Percentiles rank a stretch among this genome's conserved stretches.
These are phyloP conservation scores for Trichoderma asperelloides DNA, from an alignment of 495 filamentous ascomycete species.

Conservation along the genomic window DNA sequence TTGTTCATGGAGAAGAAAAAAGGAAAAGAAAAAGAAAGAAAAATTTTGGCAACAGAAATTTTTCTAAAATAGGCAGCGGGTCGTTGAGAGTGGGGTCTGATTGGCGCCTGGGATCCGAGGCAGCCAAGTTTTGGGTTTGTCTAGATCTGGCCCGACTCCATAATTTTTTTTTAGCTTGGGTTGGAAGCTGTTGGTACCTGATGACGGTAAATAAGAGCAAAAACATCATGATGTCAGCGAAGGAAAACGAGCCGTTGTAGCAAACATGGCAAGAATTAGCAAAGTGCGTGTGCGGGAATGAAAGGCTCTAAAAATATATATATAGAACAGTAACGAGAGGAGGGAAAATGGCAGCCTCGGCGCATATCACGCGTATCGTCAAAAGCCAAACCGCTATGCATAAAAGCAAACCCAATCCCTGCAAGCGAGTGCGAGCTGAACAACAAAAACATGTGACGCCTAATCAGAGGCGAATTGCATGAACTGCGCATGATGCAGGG, in stretches of 20 bases:
- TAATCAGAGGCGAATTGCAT: neutral
- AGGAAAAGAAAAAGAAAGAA: constrained; percentile 19
- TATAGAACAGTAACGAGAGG: too few relatives aligned
- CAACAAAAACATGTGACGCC: neutral
- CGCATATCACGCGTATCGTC: too few relatives aligned
- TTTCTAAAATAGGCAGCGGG: constrained; percentile 7
- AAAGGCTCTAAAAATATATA: too few relatives aligned
- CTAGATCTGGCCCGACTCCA: neutral
- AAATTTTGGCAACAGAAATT: constrained; percentile 8
- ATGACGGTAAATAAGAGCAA: too few relatives aligned
- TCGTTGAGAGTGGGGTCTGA: neutral
- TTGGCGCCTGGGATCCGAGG: neutral
- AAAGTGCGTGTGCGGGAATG: too few relatives aligned
- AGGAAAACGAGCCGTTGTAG: too few relatives aligned
- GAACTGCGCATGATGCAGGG: constrained; percentile 3
- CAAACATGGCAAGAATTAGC: too few relatives aligned
- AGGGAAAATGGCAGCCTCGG: too few relatives aligned
- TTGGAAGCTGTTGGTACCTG: neutral
- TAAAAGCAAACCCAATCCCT: neutral
- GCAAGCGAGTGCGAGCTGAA: neutral
- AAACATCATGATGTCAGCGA: too few relatives aligned
- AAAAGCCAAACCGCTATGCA: too few relatives aligned
- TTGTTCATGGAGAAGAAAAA: constrained; percentile 40
- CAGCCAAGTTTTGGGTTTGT: neutral
- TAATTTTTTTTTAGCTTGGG: neutral